Percentiles rank a stretch among this genome's conserved stretches.
These are phyloP conservation scores for Moesziomyces globuligerus DNA, from an alignment of 1,284 basidiomycete genomes.

Conservation along the genomic window DNA sequence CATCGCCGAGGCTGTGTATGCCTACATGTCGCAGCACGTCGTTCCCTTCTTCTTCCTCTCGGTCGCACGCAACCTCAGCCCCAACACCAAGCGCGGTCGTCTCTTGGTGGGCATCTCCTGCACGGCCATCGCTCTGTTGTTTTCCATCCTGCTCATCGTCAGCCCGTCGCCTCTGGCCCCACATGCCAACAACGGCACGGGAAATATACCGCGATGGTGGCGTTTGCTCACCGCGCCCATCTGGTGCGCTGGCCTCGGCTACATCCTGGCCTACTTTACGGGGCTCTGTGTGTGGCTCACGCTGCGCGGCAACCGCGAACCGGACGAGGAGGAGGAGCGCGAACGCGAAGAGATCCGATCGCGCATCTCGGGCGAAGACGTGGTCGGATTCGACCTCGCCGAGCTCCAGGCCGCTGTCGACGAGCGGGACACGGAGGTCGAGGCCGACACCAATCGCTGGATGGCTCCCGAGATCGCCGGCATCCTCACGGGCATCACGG, in stretches of 20 bases:
- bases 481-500: constrained; percentile 32
- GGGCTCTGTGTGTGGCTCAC: constrained; percentile 60
- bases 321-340: constrained; percentile 45
- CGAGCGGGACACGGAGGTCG: constrained; percentile 21
- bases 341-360: constrained; percentile 45
- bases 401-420: constrained; percentile 40
- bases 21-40: constrained; percentile 51
- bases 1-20: constrained; percentile 40
- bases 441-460: constrained; percentile 31
- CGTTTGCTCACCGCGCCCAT: constrained; percentile 46
- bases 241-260: constrained; percentile 56
- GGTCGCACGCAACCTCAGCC: constrained; percentile 46
- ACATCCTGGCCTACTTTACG: constrained; percentile 52
- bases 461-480: constrained; percentile 53
- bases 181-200: constrained; percentile 16
- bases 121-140: constrained; percentile 38
- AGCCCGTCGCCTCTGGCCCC: constrained; percentile 43
- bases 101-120: constrained; percentile 43
- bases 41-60: constrained; percentile 52
- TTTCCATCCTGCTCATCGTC: constrained; percentile 46
- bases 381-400: constrained; percentile 30
- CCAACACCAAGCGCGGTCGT: constrained; percentile 48
- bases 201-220: constrained; percentile 45
- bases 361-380: constrained; percentile 44
- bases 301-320: constrained; percentile 53